Base-by-base conservation (phyloP, 371 early-diverging fungal genomes). In the Lichtheimia ramosa region DNA sequence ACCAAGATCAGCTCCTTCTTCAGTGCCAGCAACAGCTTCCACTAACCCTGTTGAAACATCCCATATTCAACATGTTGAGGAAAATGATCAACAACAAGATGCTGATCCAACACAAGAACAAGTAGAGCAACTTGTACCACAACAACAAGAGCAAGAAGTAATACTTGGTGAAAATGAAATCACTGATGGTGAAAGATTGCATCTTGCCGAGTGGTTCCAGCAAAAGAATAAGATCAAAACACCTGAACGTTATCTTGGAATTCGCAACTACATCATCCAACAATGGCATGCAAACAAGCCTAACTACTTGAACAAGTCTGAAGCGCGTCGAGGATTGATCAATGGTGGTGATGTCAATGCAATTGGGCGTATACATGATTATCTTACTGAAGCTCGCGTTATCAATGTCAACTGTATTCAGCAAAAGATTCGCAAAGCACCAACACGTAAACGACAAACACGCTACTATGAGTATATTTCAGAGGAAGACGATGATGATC, bases 311-410 rank as follows among this genome's bases (percentile, higher is more conserved):
- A 89, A 89, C 3, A 93, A 94, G 68, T 85, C 89, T 18, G 68
- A 63, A 40, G 71, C 75, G 7, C 63, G 80, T 14, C 70, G 64
- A 52, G 73, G 70, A 5, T 51, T 79, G 3, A 68, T 69, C 27
- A 85, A 89, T 63, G 88, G 87, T 59, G 96, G 96, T 23, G 96
- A 95, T 65, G 96, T 96, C 15, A 93, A 96, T 69, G 95, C 95
- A 2, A 92, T 96, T 41, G 87, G 92, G 2, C 80, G 96, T 3
- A 90, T 96, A 5, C 96, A 95, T 68, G 67, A 83, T 14, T 96
- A 89, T 70, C 71, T 96, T 16, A 94, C 95, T 61, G 68, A 67
- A 13, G 68, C 86, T 20, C 89, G 89, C 6, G 88, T 84, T 13
- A 95, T 96, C 63, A 96, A 96, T 63, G 72, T 84, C 10, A 81